Evolutionary conservation across 805 yeast genomes (phyloP), one percentile per base, ranked within the genome.

Genomic region (Gaillardinia entomophila): DNA sequence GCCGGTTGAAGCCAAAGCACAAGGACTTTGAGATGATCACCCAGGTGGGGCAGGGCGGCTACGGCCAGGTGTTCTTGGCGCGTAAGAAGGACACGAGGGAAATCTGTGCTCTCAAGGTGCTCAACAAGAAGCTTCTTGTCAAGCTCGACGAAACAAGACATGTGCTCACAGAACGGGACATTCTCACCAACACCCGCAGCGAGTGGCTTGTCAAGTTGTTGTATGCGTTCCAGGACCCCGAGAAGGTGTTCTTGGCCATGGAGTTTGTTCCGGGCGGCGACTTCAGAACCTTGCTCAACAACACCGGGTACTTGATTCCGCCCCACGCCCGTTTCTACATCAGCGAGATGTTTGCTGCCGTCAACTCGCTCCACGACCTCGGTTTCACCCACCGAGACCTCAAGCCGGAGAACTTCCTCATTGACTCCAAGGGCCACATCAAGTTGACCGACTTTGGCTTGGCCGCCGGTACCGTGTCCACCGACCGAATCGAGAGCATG

Each of bases 261-360:
- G 98, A 92, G 57, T 92, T 85, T 58, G 98, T 92, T n/a, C 97
- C 99, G 6, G 99, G 99, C 37, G 99, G 99, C 33, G 99, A 92
- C 55, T 92, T 86, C 66, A 79, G 99, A 53, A 92, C 98, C 0
- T 64, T 92, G 38, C 73, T 92, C 43, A 89, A 88, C 57, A 90
- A 89, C 55, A 90, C 97, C 4, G 96, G 96, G 23, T 84, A 83
- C 36, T 66, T 92, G 45, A 84, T 86, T 39, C 95, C 97, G 2
- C 88, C 94, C 3, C 98, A 92, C 53, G 95, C 97, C 1, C 75
- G 97, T 37, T 92, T 92, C 62, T 92, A 92, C 56, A 75, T 92
- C 43, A 79, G 90, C 41, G 97, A 92, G 60, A 92, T 92, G 99
- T 90, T 92, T 60, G 80, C 88, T 28, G 85, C 97, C 1, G 88